phyloP scores from a whole-genome alignment of 257 asterid genomes.

The Striga asiatica region DNA sequence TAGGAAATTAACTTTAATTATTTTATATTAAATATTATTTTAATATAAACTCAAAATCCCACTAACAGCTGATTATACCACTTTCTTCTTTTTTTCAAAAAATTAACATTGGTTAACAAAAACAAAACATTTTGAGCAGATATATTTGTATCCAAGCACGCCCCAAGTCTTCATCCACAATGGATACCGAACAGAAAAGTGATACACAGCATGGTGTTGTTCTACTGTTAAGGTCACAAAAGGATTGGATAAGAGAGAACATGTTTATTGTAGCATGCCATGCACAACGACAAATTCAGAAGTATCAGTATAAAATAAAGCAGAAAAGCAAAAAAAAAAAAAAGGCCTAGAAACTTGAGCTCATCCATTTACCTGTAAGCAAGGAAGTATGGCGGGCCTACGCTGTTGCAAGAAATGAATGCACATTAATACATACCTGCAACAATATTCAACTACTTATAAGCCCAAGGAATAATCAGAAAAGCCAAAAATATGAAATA shows the following conservation, averaged over 20 bases:
- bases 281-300: background rate
- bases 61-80: no score
- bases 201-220: background rate
- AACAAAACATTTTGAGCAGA: no score
- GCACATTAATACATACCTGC: conserved; percentile 98
- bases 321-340: no score
- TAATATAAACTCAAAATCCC: no score
- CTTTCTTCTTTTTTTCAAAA: no score
- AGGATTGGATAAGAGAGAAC: background rate
- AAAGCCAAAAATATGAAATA: conserved; percentile 3
- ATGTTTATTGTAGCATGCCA: background rate
- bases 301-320: background rate
- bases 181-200: no score
- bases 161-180: no score
- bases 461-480: conserved; percentile 5
- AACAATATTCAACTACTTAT: conserved; percentile 15
- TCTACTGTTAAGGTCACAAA: no score
- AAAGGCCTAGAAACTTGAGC: background rate
- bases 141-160: no score
- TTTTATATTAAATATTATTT: no score
- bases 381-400: conserved; percentile 89
- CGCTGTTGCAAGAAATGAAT: conserved; percentile 93
- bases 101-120: no score
- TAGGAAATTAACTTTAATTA: no score
- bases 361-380: conserved; percentile 61